A percentile compares a stretch with the other conserved stretches of the same genome.
Evolutionary conservation across 139 green algal species (phyloP).

Genomic region (Astrephomene gubernaculifera): DNA sequence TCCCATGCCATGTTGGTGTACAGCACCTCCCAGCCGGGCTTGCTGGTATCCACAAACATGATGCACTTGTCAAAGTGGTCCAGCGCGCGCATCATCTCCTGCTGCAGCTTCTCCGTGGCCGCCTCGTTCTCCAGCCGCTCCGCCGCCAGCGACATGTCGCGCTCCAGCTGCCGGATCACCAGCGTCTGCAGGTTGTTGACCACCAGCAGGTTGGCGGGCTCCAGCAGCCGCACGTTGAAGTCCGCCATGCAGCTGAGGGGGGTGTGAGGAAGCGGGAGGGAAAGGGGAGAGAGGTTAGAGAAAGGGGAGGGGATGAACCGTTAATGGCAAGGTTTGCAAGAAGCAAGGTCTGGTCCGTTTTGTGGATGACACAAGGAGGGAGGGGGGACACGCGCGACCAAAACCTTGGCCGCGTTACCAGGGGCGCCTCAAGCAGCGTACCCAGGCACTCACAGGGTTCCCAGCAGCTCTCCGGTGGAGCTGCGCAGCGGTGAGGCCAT

Average conservation of each 20-base stretch:
- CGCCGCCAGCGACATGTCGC: conserved; percentile 39
- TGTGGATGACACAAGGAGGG: no score
- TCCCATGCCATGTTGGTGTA: conserved; percentile 47
- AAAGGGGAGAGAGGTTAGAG: not conserved
- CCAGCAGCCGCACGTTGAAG: conserved; percentile 16
- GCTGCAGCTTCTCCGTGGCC: conserved; percentile 38
- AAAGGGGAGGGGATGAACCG: no score
- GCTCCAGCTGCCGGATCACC: conserved; percentile 48
- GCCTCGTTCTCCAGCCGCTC: conserved; percentile 27
- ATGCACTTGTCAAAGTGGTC: conserved; percentile 51
- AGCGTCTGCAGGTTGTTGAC: conserved; percentile 49
- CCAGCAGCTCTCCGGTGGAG: conserved; percentile 43
- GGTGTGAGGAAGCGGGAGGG: not conserved
- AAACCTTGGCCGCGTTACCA: no score
- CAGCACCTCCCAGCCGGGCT: conserved; percentile 42
- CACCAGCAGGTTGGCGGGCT: conserved; percentile 46
- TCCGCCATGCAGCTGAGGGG: conserved; percentile 42
- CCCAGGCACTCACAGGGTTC: conserved; percentile 30
- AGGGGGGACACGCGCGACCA: no score
- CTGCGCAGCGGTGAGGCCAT: conserved; percentile 29
- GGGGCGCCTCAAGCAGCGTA: no score
- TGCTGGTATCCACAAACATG: conserved; percentile 50
- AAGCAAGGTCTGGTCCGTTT: no score
- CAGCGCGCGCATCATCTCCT: conserved; percentile 51
- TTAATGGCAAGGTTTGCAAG: no score